Evolutionary conservation across 768 basidiomycete species (phyloP).

Genomic region (Astraeus odoratus): DNA sequence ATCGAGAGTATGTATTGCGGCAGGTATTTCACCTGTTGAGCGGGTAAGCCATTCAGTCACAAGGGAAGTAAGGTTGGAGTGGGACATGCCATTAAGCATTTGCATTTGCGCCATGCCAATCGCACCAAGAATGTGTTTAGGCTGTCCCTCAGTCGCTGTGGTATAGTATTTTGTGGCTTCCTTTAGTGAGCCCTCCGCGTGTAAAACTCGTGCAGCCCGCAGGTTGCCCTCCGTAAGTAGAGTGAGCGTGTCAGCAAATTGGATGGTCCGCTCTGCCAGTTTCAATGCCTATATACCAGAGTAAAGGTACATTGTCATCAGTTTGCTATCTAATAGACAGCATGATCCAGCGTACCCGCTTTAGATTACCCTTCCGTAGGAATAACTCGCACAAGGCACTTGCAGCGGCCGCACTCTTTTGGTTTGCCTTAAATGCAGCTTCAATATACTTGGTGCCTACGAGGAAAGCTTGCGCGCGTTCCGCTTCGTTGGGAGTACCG

Average conservation of each 20-base stretch:
- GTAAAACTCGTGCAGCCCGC: conserved; percentile 73
- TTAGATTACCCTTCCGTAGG: conserved; percentile 59
- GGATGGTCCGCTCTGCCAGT: conserved; percentile 88
- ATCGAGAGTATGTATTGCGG: conserved; percentile 82
- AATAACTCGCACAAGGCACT: conserved; percentile 80
- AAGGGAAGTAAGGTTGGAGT: neutral
- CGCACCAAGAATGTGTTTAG: conserved; percentile 70
- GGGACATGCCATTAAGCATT: conserved; percentile 63
- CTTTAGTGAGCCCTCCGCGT: conserved; percentile 55
- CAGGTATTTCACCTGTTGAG: conserved; percentile 67
- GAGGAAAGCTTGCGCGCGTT: conserved; percentile 54
- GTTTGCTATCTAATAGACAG: neutral
- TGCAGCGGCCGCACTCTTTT: conserved; percentile 73
- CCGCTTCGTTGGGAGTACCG: conserved; percentile 52
- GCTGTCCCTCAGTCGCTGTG: conserved; percentile 57
- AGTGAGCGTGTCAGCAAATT: conserved; percentile 85
- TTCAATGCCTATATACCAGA: conserved; percentile 61
- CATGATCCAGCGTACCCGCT: conserved; percentile 39
- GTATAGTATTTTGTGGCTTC: conserved; percentile 71
- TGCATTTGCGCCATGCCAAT: conserved; percentile 87
- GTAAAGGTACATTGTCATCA: neutral
- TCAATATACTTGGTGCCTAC: conserved; percentile 66
- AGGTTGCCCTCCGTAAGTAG: conserved; percentile 84
- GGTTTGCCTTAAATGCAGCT: conserved; percentile 68
- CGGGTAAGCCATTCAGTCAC: conserved; percentile 1